Conservation (phyloP, 2,329 filamentous ascomycete species). For the Epichloe uncinata region DNA sequence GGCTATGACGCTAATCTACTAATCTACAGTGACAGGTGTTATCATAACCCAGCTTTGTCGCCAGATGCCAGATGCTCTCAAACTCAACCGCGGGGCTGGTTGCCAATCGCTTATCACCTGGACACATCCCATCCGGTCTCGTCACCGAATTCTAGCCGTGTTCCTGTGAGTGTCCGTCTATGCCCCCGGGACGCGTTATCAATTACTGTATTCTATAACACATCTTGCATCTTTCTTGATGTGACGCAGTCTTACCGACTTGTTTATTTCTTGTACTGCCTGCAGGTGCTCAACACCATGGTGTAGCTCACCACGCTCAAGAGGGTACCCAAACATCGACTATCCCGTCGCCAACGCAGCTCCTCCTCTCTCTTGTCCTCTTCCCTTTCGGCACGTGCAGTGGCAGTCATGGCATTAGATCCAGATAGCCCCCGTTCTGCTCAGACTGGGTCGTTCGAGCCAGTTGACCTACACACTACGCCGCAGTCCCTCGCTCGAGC, state of each 20-base stretch:
- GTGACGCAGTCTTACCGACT: background rate
- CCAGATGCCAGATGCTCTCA: too few species aligned
- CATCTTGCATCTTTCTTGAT: background rate
- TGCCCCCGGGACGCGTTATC: background rate
- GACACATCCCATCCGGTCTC: background rate
- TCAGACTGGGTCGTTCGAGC: constrained; percentile 25
- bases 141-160: background rate
- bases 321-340: constrained; percentile 10
- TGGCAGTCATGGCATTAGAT: constrained; percentile 3
- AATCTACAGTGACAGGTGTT: too few species aligned
- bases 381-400: constrained; percentile 2
- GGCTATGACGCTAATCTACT: background rate
- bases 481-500: constrained; percentile 48
- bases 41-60: too few species aligned
- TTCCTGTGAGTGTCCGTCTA: background rate
- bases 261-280: background rate
- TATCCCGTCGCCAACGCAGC: constrained; percentile 13
- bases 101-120: background rate
- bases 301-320: constrained; percentile 18
- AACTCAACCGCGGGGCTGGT: too few species aligned
- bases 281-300: constrained; percentile 14
- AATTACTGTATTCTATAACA: background rate
- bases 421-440: constrained; percentile 16
- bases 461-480: constrained; percentile 29
- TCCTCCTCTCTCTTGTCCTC: constrained; percentile 7